Conservation (phyloP, 352 stramenopile species). For the Pythium biforme region DNA sequence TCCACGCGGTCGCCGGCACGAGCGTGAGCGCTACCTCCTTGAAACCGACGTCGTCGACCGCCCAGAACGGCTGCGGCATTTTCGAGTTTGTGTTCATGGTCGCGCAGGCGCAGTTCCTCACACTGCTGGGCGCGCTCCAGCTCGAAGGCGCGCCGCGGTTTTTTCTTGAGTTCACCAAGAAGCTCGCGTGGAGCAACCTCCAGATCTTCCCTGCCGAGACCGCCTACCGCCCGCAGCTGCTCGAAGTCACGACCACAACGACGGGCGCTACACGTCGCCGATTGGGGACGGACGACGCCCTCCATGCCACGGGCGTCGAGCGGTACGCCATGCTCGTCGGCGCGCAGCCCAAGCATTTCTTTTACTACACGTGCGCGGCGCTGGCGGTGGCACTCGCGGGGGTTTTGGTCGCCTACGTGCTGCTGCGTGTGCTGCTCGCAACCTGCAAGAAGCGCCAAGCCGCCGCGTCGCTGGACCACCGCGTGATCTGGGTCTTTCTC, state of each 20-base stretch:
- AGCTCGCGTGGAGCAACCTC: slow-evolving; percentile 58
- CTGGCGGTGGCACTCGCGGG: slow-evolving; percentile 26
- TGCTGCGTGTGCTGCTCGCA: slow-evolving; percentile 28
- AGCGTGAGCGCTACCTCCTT: slow-evolving; percentile 5
- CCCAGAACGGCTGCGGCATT: slow-evolving; percentile 24
- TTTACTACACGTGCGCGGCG: slow-evolving; percentile 48
- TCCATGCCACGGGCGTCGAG: slow-evolving; percentile 26
- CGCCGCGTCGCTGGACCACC: slow-evolving; percentile 34
- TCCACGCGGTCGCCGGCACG: slow-evolving; percentile 12
- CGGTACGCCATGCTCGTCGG: slow-evolving; percentile 39
- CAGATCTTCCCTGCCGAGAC: slow-evolving; percentile 36
- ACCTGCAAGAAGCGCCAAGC: slow-evolving; percentile 22
- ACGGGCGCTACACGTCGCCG: background rate
- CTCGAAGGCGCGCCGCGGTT: slow-evolving; percentile 42
- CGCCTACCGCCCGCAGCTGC: slow-evolving; percentile 9
- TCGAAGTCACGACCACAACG: background rate
- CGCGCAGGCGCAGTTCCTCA: slow-evolving; percentile 51
- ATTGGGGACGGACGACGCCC: background rate
- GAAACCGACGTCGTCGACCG: slow-evolving; percentile 24
- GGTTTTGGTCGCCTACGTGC: slow-evolving; percentile 35
- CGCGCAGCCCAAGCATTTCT: slow-evolving; percentile 39
- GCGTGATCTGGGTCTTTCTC: slow-evolving; percentile 40
- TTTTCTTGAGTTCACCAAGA: slow-evolving; percentile 44
- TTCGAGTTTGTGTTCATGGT: slow-evolving; percentile 45
- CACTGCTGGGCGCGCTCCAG: slow-evolving; percentile 41